These are phyloP conservation scores for Quercus lobata DNA, from an alignment of 331 rosid genomes.

Conservation along the genomic window DNA sequence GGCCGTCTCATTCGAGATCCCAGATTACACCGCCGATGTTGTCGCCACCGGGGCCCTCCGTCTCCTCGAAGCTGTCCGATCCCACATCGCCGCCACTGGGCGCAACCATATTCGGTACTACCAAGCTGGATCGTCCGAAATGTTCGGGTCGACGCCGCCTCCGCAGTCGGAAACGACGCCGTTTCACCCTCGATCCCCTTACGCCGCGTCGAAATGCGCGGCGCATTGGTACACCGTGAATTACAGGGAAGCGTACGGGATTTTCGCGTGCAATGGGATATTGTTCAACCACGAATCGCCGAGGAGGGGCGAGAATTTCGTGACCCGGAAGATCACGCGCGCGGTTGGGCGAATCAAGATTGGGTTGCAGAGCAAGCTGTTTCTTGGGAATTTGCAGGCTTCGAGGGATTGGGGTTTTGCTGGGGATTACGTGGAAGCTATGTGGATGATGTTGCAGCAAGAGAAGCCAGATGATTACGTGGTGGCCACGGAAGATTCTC, in stretches of 20 bases:
- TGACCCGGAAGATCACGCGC: slow-evolving; percentile 88
- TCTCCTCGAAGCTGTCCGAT: slow-evolving; percentile 85
- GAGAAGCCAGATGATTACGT: slow-evolving; percentile 89
- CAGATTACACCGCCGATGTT: slow-evolving; percentile 96
- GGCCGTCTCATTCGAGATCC: slow-evolving; percentile 97
- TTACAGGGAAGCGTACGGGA: slow-evolving; percentile 92
- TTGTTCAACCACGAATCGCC: slow-evolving; percentile 96
- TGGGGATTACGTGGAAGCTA: slow-evolving; percentile 95
- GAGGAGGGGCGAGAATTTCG: slow-evolving; percentile 89
- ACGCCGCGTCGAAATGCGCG: slow-evolving; percentile 91
- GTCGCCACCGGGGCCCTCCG: slow-evolving; percentile 97
- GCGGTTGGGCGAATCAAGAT: slow-evolving; percentile 95
- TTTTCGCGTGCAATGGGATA: slow-evolving; percentile 91
- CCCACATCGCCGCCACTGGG: slow-evolving; percentile 75
- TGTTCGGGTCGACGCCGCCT: slow-evolving; percentile 93
- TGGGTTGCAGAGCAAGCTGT: slow-evolving; percentile 84
- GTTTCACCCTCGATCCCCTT: slow-evolving; percentile 94
- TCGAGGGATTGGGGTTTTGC: slow-evolving; percentile 99
- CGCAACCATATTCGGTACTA: slow-evolving; percentile 70
- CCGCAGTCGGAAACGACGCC: slow-evolving; percentile 83
- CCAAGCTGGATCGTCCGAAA: slow-evolving; percentile 96
- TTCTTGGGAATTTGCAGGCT: slow-evolving; percentile 79
- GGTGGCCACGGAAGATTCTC: slow-evolving; percentile 95
- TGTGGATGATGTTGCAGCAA: slow-evolving; percentile 99
- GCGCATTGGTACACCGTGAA: slow-evolving; percentile 99